Evolutionary conservation across 2,329 filamentous ascomycete species (phyloP), one percentile per base, ranked within the genome.

Genomic region (Tolypocladium capitatum): DNA sequence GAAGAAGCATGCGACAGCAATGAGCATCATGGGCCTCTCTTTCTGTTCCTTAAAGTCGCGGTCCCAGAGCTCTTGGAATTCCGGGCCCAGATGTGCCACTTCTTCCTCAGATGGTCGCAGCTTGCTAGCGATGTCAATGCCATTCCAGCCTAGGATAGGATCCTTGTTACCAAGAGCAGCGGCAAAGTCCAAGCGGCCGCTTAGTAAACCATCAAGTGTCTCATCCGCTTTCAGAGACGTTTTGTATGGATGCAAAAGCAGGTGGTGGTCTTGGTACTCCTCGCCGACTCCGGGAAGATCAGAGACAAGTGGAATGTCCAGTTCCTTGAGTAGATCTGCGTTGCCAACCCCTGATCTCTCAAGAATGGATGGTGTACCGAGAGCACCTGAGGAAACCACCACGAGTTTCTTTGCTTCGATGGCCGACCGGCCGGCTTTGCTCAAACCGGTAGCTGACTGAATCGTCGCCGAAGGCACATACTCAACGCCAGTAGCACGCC

Each of bases 301-400:
- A 2, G 68, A 62, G 1, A 72, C 56, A 3, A 72, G 56, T 1
- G 69, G 63, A 2, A 81, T 68, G 1, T 68, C 70, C 0, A 71
- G 67, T 18, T 61, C 63, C 38, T 68, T 57, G 2, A 83, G 67
- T 6, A 79, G 55, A 2, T 71, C 64, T 1, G 68, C 62, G 41
- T 68, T 66, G n/a, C 78, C 79, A 1, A 84, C 56, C 8, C 81
- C 81, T 0, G 80, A 84, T 20, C 80, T 66, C 57, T 84, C 78
- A 0, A 84, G 70, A 1, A 84, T 68, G 0, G 63, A 60, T 0
- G 78, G 76, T 0, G 76, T 75, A 2, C 73, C 72, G 6, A 71
- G 65, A 0, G 75, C 69, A 11, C 78, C 78, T 5, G 55, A 71
- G 56, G 61, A 62, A 0, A 63, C 54, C 0, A 65, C 53, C 0